Conservation (phyloP, 192 early-diverging fungal genomes). For the Haplosporangium gracile region DNA sequence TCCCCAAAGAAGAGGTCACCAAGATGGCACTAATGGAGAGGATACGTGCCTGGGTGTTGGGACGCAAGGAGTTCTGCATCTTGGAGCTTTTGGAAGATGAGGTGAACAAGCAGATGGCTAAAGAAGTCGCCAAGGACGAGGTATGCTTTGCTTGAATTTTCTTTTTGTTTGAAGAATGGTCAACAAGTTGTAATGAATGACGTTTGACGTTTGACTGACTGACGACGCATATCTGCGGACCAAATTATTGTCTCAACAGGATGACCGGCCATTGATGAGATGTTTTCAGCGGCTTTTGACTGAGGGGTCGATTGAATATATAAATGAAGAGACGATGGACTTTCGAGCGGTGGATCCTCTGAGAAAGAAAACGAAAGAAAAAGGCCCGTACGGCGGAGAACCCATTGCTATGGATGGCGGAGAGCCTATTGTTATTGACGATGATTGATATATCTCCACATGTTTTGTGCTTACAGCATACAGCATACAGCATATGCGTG, state of each 20-base stretch:
- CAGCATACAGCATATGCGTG: not conserved
- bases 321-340: not conserved
- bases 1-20: not conserved
- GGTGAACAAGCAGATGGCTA: slow-evolving; percentile 4
- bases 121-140: not conserved
- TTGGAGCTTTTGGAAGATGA: slow-evolving; percentile 23
- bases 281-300: slow-evolving; percentile 2
- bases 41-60: not conserved
- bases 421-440: not conserved
- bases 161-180: not conserved
- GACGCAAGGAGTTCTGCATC: slow-evolving; percentile 14
- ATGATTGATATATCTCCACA: not conserved
- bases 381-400: not conserved
- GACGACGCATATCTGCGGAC: slow-evolving; percentile 7
- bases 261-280: not conserved
- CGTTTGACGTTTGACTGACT: not conserved
- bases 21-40: not conserved
- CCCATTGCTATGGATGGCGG: not conserved
- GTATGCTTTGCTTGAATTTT: slow-evolving; percentile 2
- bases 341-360: slow-evolving; percentile 4
- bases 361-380: not conserved
- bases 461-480: not conserved
- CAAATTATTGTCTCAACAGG: not conserved
- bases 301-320: slow-evolving; percentile 12
- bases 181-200: not conserved